Percentiles rank a stretch among this genome's conserved stretches.
Conservation (phyloP, 2,329 filamentous ascomycete genomes). For the Xenosphaeropsis pyriputrescens region DNA sequence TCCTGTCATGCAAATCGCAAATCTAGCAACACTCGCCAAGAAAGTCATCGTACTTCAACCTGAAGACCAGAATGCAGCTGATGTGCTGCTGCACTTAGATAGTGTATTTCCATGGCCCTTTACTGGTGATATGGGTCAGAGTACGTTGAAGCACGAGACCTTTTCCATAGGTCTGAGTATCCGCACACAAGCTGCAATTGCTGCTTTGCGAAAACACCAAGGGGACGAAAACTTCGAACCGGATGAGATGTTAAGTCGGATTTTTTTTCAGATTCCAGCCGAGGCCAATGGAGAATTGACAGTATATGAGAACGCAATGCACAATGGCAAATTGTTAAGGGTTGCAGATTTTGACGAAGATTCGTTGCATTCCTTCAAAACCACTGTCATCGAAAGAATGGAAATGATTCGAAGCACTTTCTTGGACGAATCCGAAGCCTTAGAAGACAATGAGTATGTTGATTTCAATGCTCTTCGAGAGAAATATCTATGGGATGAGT, state of each 20-base stretch:
- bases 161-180: constrained; percentile 35
- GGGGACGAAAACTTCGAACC: constrained; percentile 21
- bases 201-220: constrained; percentile 20
- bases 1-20: constrained; percentile 25
- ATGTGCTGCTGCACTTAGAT: constrained; percentile 17
- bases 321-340: constrained; percentile 18
- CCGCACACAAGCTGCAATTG: constrained; percentile 36
- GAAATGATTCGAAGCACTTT: constrained; percentile 21
- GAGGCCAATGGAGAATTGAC: constrained; percentile 12
- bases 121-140: constrained; percentile 21
- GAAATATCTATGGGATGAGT: constrained; percentile 32
- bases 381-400: constrained; percentile 21
- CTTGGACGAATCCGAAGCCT: constrained; percentile 16
- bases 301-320: constrained; percentile 18
- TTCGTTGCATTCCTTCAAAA: constrained; percentile 16
- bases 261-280: constrained; percentile 22
- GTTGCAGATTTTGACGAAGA: constrained; percentile 3
- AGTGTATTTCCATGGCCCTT: constrained; percentile 19
- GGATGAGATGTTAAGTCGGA: constrained; percentile 19
- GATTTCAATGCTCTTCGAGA: constrained; percentile 27
- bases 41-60: constrained; percentile 19
- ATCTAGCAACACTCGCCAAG: constrained; percentile 22
- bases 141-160: constrained; percentile 23
- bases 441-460: constrained; percentile 12
- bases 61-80: constrained; percentile 5